phyloP scores from a whole-genome alignment of 2,329 filamentous ascomycete species.

The Aspergillus sp. region DNA sequence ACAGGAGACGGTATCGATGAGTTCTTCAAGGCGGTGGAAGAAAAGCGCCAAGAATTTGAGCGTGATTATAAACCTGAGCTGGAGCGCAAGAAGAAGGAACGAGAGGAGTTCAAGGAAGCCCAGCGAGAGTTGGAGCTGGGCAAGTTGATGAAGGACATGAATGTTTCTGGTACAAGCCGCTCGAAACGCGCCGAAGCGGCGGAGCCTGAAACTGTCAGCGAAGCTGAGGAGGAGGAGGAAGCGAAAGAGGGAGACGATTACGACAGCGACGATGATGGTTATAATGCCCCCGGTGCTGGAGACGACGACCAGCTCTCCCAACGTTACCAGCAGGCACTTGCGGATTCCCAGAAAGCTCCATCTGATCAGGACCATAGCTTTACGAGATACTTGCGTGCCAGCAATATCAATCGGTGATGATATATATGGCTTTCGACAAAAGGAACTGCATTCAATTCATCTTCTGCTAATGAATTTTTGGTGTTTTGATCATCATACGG shows the following conservation, averaged over 20 bases:
- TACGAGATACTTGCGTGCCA: constrained; percentile 43
- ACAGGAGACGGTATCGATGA: constrained; percentile 87
- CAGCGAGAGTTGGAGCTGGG: constrained; percentile 76
- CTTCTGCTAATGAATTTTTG: constrained; percentile 2
- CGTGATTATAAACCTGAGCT: constrained; percentile 89
- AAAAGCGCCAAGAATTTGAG: constrained; percentile 84
- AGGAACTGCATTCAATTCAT: background rate
- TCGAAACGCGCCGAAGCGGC: constrained; percentile 19
- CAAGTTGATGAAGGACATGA: constrained; percentile 93
- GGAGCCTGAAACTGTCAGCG: constrained; percentile 42
- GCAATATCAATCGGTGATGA: constrained; percentile 27
- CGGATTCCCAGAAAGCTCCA: constrained; percentile 41
- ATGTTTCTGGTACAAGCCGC: constrained; percentile 44
- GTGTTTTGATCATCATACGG: constrained; percentile 1
- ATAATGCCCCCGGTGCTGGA: constrained; percentile 55
- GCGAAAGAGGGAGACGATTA: constrained; percentile 41
- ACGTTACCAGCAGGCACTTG: constrained; percentile 72
- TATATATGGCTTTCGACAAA: background rate
- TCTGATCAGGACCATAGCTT: constrained; percentile 49
- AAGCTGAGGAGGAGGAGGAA: constrained; percentile 49
- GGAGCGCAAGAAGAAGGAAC: constrained; percentile 66
- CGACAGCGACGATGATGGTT: constrained; percentile 45
- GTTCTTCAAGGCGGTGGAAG: constrained; percentile 84
- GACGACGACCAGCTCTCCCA: constrained; percentile 65
- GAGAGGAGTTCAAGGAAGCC: constrained; percentile 69